Conservation (phyloP, 2,329 filamentous ascomycete genomes). For the Cucurbitaria berberidis region DNA sequence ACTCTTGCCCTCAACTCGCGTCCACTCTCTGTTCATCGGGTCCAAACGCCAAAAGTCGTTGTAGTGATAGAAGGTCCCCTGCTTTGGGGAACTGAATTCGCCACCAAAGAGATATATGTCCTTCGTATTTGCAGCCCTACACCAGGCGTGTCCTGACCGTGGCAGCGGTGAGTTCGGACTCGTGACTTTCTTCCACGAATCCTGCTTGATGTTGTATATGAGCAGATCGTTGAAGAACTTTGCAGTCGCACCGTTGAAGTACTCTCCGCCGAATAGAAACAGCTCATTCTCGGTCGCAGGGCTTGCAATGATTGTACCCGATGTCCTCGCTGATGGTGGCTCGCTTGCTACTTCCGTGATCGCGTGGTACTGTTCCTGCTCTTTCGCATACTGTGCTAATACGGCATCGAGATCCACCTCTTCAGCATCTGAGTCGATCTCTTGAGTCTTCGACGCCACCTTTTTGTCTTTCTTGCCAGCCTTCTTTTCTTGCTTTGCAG, state of each 20-base stretch:
- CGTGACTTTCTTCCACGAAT: slow-evolving; percentile 90
- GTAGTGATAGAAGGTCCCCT: slow-evolving; percentile 99
- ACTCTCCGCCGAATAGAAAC: slow-evolving; percentile 92
- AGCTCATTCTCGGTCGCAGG: slow-evolving; percentile 87
- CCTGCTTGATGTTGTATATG: slow-evolving; percentile 76
- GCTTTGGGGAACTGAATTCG: slow-evolving; percentile 95
- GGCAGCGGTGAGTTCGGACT: slow-evolving; percentile 91
- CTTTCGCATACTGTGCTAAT: slow-evolving; percentile 87
- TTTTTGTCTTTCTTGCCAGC: slow-evolving; percentile 78
- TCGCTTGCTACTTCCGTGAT: slow-evolving; percentile 79
- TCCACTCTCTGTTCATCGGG: slow-evolving; percentile 85
- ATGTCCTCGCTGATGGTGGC: slow-evolving; percentile 79
- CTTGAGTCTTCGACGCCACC: slow-evolving; percentile 70
- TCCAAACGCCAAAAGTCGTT: slow-evolving; percentile 98
- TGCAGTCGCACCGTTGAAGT: slow-evolving; percentile 89
- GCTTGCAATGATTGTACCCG: slow-evolving; percentile 81
- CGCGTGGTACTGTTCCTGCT: slow-evolving; percentile 91
- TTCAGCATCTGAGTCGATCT: slow-evolving; percentile 87
- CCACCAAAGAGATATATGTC: slow-evolving; percentile 93
- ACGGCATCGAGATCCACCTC: slow-evolving; percentile 93
- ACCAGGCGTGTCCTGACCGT: slow-evolving; percentile 93
- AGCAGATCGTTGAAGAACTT: slow-evolving; percentile 71
- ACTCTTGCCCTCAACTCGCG: slow-evolving; percentile 79
- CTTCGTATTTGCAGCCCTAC: slow-evolving; percentile 81
- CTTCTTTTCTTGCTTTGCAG: slow-evolving; percentile 85